Conservation (phyloP, 208 protist species). For the Trypanosoma platydactyli region DNA sequence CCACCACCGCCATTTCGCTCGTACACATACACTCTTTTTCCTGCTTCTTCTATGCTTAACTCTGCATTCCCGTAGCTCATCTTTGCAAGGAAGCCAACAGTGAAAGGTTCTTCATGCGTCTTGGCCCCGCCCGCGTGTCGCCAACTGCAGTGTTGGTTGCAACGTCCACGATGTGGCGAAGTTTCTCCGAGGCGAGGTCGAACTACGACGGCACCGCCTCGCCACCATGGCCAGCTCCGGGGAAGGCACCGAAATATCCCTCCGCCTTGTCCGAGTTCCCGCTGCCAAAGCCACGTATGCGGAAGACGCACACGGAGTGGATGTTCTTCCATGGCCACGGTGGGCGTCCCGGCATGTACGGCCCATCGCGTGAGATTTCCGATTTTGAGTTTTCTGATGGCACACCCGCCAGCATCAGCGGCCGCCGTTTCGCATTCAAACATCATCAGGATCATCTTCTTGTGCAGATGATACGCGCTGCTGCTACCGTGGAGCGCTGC, state of each 20-base stretch:
- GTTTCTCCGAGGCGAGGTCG: slow-evolving; percentile 45
- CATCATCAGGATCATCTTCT: slow-evolving; percentile 88
- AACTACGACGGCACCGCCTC: slow-evolving; percentile 42
- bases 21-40: neutral
- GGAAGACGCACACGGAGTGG: slow-evolving; percentile 89
- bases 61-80: no score
- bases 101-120: slow-evolving; percentile 19
- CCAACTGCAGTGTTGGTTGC: neutral
- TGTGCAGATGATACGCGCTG: slow-evolving; percentile 85
- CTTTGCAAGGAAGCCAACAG: neutral
- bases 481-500: slow-evolving; percentile 70
- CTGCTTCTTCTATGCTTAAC: neutral
- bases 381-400: slow-evolving; percentile 88
- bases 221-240: slow-evolving; percentile 38
- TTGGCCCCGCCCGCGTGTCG: slow-evolving; percentile 9
- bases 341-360: slow-evolving; percentile 62
- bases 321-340: slow-evolving; percentile 81
- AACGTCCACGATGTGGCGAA: neutral
- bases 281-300: slow-evolving; percentile 49
- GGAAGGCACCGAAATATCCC: slow-evolving; percentile 50
- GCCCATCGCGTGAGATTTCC: slow-evolving; percentile 72
- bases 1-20: neutral
- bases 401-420: slow-evolving; percentile 67
- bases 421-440: slow-evolving; percentile 74
- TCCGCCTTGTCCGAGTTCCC: slow-evolving; percentile 47